Percentiles rank a stretch among this genome's conserved stretches.
phyloP scores from a whole-genome alignment of 2,329 filamentous ascomycete species.

The Aspergillus texensis region DNA sequence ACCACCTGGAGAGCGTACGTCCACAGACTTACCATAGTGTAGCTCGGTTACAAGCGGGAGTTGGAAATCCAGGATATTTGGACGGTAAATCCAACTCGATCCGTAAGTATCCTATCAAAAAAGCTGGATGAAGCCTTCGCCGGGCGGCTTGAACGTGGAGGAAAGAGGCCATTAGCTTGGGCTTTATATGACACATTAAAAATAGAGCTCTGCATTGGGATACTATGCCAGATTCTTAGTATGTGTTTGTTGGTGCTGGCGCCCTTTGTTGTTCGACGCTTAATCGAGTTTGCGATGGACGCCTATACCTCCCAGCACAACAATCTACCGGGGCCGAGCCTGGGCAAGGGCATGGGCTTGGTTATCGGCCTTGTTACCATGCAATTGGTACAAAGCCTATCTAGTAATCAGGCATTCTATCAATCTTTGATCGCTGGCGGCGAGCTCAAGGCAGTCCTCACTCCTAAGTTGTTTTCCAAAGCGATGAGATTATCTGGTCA shows the following conservation, averaged over 20 bases:
- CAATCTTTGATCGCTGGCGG: slow-evolving; percentile 90
- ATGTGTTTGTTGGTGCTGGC: slow-evolving; percentile 75
- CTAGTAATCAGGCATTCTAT: slow-evolving; percentile 89
- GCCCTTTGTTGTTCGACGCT: slow-evolving; percentile 80
- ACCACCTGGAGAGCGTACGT: too few relatives aligned
- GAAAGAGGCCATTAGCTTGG: slow-evolving; percentile 64
- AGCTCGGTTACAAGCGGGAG: neutral
- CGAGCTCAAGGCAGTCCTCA: slow-evolving; percentile 77
- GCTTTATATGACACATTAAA: slow-evolving; percentile 86
- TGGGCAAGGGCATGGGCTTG: slow-evolving; percentile 77
- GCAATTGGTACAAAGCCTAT: slow-evolving; percentile 80
- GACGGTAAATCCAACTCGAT: too few relatives aligned
- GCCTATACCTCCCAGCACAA: slow-evolving; percentile 69
- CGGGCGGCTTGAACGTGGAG: neutral
- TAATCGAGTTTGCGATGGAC: slow-evolving; percentile 81
- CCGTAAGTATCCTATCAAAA: neutral
- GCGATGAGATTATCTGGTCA: slow-evolving; percentile 85
- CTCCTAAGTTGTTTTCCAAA: slow-evolving; percentile 88
- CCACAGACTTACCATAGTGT: too few relatives aligned
- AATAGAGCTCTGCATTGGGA: slow-evolving; percentile 81
- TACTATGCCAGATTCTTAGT: slow-evolving; percentile 72
- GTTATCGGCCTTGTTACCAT: slow-evolving; percentile 82
- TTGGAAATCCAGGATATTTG: too few relatives aligned
- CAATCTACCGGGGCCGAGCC: slow-evolving; percentile 60
- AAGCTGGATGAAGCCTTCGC: neutral